phyloP scores from a whole-genome alignment of 345 rosid species.

The Turnera subulata region DNA sequence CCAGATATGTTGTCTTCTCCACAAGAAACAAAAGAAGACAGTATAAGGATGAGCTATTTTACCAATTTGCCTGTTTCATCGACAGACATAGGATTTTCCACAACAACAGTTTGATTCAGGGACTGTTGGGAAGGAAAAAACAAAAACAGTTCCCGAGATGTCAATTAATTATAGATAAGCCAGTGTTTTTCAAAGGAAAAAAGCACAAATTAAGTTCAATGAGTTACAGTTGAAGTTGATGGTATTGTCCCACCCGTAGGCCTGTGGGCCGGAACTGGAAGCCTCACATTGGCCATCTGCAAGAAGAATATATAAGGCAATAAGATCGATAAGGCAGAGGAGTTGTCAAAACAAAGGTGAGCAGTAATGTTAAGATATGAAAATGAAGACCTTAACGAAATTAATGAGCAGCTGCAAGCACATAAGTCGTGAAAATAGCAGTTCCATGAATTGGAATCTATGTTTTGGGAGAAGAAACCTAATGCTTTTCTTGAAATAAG shows the following conservation, averaged over 20 bases:
- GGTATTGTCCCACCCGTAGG: conserved; percentile 60
- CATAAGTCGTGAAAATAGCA: too few relatives aligned
- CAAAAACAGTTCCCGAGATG: background rate
- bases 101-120: conserved; percentile 84
- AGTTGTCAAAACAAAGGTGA: too few relatives aligned
- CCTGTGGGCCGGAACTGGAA: conserved; percentile 52
- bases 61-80: conserved; percentile 97
- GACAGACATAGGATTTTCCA: conserved; percentile 94
- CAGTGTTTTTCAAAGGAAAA: background rate
- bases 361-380: too few relatives aligned
- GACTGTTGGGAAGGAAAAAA: conserved; percentile 32
- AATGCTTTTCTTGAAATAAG: too few relatives aligned
- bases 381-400: too few relatives aligned
- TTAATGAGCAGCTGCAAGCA: too few relatives aligned
- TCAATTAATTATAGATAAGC: too few relatives aligned
- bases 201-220: conserved; percentile 4
- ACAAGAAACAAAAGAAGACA: background rate
- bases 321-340: background rate
- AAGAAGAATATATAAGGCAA: conserved; percentile 2
- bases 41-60: conserved; percentile 10
- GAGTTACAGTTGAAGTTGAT: conserved; percentile 67
- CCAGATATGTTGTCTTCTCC: too few relatives aligned
- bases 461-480: too few relatives aligned
- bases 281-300: conserved; percentile 58
- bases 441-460: too few relatives aligned